These are phyloP conservation scores for Arthrinium puccinioides DNA, from an alignment of 2,329 filamentous ascomycete species.

Conservation along the genomic window DNA sequence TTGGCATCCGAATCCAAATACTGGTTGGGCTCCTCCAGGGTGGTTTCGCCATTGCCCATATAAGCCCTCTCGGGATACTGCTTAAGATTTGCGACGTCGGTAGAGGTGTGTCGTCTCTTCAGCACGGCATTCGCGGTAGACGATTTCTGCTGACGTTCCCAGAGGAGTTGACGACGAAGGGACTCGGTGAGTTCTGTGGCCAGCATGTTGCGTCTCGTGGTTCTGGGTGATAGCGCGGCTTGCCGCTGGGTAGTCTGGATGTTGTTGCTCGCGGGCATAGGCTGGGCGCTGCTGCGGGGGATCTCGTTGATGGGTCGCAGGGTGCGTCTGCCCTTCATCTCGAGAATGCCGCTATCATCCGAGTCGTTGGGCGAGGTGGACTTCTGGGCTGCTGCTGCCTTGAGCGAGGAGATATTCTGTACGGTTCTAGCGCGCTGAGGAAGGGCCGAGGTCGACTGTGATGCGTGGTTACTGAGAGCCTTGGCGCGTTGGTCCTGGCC, in stretches of 20 bases:
- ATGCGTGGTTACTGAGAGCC: slow-evolving; percentile 46
- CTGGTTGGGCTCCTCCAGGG: slow-evolving; percentile 59
- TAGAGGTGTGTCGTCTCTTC: slow-evolving; percentile 83
- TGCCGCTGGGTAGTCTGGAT: slow-evolving; percentile 59
- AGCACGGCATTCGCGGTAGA: slow-evolving; percentile 81
- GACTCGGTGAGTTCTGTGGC: slow-evolving; percentile 91
- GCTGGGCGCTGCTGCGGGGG: slow-evolving; percentile 62
- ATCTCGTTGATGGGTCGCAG: slow-evolving; percentile 53
- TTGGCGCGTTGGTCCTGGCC: slow-evolving; percentile 39
- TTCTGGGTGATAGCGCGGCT: slow-evolving; percentile 79
- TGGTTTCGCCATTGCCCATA: slow-evolving; percentile 38
- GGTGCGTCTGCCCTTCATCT: slow-evolving; percentile 51
- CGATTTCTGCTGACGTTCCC: slow-evolving; percentile 93
- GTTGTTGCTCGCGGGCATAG: slow-evolving; percentile 59
- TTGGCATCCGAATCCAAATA: slow-evolving; percentile 76
- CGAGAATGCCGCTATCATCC: slow-evolving; percentile 54
- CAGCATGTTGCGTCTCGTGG: slow-evolving; percentile 91
- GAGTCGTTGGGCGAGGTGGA: slow-evolving; percentile 51
- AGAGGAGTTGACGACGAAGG: slow-evolving; percentile 81
- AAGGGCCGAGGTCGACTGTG: slow-evolving; percentile 63
- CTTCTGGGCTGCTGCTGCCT: too few species aligned
- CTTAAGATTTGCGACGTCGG: slow-evolving; percentile 82
- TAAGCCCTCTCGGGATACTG: slow-evolving; percentile 65
- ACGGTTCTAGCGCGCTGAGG: slow-evolving; percentile 53
- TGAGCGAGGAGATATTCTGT: slow-evolving; percentile 33